These are phyloP conservation scores for Salix suchowensis DNA, from an alignment of 345 rosid genomes.

Conservation along the genomic window DNA sequence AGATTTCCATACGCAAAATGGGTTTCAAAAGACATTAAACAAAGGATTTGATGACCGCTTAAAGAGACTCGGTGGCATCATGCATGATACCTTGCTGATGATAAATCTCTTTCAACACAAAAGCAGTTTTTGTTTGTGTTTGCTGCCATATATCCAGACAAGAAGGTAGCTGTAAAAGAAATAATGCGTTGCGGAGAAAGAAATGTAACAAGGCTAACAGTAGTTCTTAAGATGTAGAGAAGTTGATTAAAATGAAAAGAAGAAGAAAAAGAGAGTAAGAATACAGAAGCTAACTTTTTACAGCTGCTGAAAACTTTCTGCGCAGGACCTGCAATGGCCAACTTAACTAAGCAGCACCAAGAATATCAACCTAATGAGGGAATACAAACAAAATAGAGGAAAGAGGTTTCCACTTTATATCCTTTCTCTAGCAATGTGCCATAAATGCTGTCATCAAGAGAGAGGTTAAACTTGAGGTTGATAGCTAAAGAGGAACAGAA, in stretches of 20 bases:
- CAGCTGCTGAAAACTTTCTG: conserved; percentile 39
- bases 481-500: conserved; percentile 17
- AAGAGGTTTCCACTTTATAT: neutral
- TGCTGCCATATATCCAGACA: conserved; percentile 4
- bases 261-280: conserved; percentile 18
- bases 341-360: conserved; percentile 37
- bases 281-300: conserved; percentile 47
- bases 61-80: neutral
- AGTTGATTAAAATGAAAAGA: conserved; percentile 1
- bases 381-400: conserved; percentile 23
- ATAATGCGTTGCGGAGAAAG: neutral
- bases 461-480: neutral
- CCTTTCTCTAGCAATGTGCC: neutral
- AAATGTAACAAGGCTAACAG: neutral
- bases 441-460: neutral
- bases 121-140: conserved; percentile 6
- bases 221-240: neutral
- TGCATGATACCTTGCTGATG: neutral
- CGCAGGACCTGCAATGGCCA: conserved; percentile 36
- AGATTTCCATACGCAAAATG: neutral
- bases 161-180: conserved; percentile 10
- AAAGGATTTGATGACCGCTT: neutral
- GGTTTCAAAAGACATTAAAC: conserved; percentile 3
- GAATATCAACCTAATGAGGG: conserved; percentile 43
- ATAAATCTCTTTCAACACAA: neutral